These are phyloP conservation scores for Ambrosiella xylebori DNA, from an alignment of 2,329 filamentous ascomycete genomes.

Conservation along the genomic window DNA sequence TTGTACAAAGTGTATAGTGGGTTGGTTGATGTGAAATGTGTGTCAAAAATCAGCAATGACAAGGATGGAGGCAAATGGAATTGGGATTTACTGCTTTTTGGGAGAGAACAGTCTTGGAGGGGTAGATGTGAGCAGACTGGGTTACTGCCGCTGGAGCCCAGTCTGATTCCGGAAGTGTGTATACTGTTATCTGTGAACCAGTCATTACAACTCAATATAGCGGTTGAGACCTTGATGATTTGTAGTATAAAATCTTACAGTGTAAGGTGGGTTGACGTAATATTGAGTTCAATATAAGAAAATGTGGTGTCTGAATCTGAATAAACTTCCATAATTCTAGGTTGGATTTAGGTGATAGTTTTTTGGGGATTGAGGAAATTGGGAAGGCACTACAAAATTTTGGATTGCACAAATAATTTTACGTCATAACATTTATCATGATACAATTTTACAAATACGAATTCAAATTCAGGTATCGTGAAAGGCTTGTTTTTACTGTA, in stretches of 20 bases:
- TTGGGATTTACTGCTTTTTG: constrained; percentile 3
- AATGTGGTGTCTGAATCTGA: too few species aligned
- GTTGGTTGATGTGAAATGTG: neutral
- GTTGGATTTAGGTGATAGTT: too few species aligned
- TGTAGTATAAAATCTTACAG: neutral
- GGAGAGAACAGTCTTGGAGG: constrained; percentile 5
- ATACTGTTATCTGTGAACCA: constrained; percentile 6
- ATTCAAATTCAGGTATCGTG: too few species aligned
- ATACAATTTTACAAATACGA: too few species aligned
- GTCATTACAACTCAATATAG: constrained; percentile 1
- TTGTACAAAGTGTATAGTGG: neutral
- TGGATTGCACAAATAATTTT: too few species aligned
- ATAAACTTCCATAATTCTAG: too few species aligned
- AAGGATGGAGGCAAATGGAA: neutral
- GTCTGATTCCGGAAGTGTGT: neutral
- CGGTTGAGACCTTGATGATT: neutral
- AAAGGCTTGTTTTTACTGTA: too few species aligned
- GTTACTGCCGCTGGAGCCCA: neutral
- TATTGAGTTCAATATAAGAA: neutral
- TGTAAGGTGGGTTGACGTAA: neutral
- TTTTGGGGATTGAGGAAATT: too few species aligned
- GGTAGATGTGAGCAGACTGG: neutral
- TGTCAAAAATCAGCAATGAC: neutral
- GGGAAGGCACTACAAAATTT: too few species aligned
- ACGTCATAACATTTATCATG: too few species aligned